A percentile compares a stretch with the other conserved stretches of the same genome.
Evolutionary conservation across 345 rosid species (phyloP).

Genomic region (Clausena lansium): DNA sequence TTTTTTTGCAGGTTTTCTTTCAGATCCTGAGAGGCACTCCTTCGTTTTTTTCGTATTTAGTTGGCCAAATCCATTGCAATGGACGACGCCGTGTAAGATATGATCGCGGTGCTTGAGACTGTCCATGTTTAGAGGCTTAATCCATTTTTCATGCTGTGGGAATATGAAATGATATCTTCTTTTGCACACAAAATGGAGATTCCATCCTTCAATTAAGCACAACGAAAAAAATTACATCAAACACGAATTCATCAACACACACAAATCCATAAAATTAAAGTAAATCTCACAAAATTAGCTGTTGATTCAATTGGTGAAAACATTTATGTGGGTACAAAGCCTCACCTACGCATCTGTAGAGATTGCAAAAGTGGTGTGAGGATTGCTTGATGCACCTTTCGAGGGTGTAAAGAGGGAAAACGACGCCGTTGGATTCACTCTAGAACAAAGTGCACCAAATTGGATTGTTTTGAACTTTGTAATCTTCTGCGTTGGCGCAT

Average conservation of each 20-base stretch:
- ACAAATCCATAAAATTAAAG: background rate
- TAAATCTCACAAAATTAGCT: too few species aligned
- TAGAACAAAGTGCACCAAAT: slow-evolving; percentile 37
- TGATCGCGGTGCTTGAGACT: slow-evolving; percentile 32
- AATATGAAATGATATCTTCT: slow-evolving; percentile 52
- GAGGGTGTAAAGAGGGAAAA: slow-evolving; percentile 44
- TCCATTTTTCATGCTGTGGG: slow-evolving; percentile 43
- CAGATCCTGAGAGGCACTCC: slow-evolving; percentile 39
- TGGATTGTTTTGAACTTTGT: slow-evolving; percentile 26
- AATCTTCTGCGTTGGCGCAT: slow-evolving; percentile 31
- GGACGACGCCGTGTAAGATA: slow-evolving; percentile 50
- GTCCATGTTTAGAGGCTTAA: slow-evolving; percentile 23
- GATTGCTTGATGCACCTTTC: slow-evolving; percentile 33
- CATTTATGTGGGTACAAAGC: too few species aligned
- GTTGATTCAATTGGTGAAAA: too few species aligned
- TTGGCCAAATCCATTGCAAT: slow-evolving; percentile 56
- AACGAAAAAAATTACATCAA: too few species aligned
- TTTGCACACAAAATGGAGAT: slow-evolving; percentile 58
- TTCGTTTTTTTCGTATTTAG: slow-evolving; percentile 23
- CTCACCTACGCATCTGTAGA: slow-evolving; percentile 59
- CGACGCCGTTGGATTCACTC: slow-evolving; percentile 36
- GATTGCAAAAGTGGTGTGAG: slow-evolving; percentile 37
- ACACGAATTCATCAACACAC: background rate
- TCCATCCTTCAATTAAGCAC: slow-evolving; percentile 41
- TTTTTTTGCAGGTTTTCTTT: slow-evolving; percentile 26